Base-by-base conservation (phyloP, 1,139 yeast species). In the Pichia norvegensis region DNA sequence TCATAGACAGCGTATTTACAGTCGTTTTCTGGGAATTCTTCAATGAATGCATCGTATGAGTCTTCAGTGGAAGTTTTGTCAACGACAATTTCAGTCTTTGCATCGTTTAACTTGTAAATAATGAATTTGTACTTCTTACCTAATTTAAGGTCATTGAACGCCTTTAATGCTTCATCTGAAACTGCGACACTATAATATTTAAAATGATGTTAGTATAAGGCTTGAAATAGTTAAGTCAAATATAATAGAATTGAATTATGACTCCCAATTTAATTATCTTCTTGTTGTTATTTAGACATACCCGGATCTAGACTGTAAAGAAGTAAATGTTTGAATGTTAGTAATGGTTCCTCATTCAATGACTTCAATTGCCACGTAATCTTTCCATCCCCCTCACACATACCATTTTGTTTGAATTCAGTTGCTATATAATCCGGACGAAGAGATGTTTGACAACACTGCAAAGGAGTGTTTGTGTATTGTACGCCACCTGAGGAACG, bases 1-100 rank as follows among this genome's bases (percentile, higher is more conserved):
- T 90, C 97, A 70, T 88, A 92, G 52, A 94, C 81, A 51, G 98
- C 98, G 67, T 92, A 94, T 67, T 90, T 82, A 72, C 97, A 88
- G 63, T 90, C 96, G 65, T 85, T 79, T 73, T 94, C 99, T 61
- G 97, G 97, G 60, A 92, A 78, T 65, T 85, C 78, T 62, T 78
- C 87, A 59, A 90, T 70, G 69, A 92, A 92, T 41, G 77, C 71
- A 58, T 92, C 97, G 70, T 92, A 92, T 10, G 61, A 53, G 36
- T 63, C 62, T 35, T 79, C 83, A 46, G 75, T 71, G 47, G 96
- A 86, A 52, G 94, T 85, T 67, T 83, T 78, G 62, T 83, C 92
- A 51, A 92, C 97, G 47, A 88, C 77, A 67, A 92, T 90, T 72
- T 87, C 83, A 52, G 97, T 88, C 73, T 87, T 88, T 63, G 75